Conservation (phyloP, 2,329 filamentous ascomycete genomes). For the Verticillium dahliae region DNA sequence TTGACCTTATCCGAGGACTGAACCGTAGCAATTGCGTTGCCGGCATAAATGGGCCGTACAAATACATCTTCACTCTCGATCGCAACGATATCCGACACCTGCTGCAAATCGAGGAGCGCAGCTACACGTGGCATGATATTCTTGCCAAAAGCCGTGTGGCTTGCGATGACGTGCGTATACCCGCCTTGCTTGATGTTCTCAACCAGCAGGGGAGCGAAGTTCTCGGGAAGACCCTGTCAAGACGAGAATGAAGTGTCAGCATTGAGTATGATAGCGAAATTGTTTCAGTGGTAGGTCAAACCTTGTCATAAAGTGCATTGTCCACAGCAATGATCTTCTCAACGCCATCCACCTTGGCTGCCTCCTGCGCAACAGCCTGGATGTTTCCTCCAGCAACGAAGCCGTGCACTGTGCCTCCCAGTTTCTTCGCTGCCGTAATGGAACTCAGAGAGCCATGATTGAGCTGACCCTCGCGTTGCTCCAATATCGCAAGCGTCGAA, state of each 20-base stretch:
- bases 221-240: conserved; percentile 76
- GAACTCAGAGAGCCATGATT: conserved; percentile 77
- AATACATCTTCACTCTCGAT: conserved; percentile 92
- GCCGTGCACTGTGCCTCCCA: conserved; percentile 79
- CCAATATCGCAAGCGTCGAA: conserved; percentile 84
- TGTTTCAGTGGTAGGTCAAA: conserved; percentile 23
- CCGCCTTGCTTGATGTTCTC: conserved; percentile 96
- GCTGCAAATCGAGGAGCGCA: conserved; percentile 84
- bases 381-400: conserved; percentile 80
- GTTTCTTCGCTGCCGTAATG: conserved; percentile 76
- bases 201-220: conserved; percentile 83
- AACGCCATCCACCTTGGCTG: conserved; percentile 81
- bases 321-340: conserved; percentile 89
- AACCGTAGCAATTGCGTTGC: conserved; percentile 94
- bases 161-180: conserved; percentile 85
- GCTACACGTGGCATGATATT: conserved; percentile 86
- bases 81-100: conserved; percentile 83
- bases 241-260: neutral
- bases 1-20: conserved; percentile 83
- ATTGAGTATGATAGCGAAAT: neutral
- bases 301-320: conserved; percentile 88
- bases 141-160: conserved; percentile 95
- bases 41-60: conserved; percentile 93
- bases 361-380: conserved; percentile 71
- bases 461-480: conserved; percentile 86